phyloP scores from a whole-genome alignment of 108 stramenopile species.

The Parmales sp. region DNA sequence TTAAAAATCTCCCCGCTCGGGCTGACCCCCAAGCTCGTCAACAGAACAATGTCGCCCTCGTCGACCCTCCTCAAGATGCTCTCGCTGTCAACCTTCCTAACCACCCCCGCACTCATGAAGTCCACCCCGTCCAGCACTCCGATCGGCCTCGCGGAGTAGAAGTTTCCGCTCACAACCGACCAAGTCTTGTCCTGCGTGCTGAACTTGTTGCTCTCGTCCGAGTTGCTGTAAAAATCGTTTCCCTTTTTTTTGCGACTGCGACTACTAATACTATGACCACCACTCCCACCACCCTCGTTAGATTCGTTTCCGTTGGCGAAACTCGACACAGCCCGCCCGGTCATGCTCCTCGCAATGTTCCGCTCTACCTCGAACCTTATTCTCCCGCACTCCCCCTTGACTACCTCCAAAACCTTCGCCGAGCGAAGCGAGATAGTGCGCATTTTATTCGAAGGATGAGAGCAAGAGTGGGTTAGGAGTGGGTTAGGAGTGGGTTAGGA shows the following conservation, averaged over 20 bases:
- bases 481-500: conserved; percentile 71
- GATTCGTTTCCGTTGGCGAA: neutral
- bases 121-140: conserved; percentile 68
- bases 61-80: conserved; percentile 67
- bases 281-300: neutral
- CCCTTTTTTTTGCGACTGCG: neutral
- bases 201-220: conserved; percentile 22
- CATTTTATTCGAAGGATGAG: no score
- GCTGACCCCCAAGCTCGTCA: conserved; percentile 79
- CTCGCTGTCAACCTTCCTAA: conserved; percentile 72
- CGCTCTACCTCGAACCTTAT: conserved; percentile 91
- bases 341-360: conserved; percentile 61
- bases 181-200: conserved; percentile 33
- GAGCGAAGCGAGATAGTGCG: no score
- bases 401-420: no score
- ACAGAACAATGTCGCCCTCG: conserved; percentile 74
- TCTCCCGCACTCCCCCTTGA: conserved; percentile 87
- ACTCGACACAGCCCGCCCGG: conserved; percentile 32
- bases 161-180: conserved; percentile 75
- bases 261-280: neutral
- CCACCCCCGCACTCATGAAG: conserved; percentile 62
- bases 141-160: conserved; percentile 75
- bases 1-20: conserved; percentile 88
- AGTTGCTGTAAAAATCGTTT: neutral
- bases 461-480: conserved; percentile 52